Evolutionary conservation across 306 rosid species (phyloP).

Genomic region (Pyrus pyrifolia): DNA sequence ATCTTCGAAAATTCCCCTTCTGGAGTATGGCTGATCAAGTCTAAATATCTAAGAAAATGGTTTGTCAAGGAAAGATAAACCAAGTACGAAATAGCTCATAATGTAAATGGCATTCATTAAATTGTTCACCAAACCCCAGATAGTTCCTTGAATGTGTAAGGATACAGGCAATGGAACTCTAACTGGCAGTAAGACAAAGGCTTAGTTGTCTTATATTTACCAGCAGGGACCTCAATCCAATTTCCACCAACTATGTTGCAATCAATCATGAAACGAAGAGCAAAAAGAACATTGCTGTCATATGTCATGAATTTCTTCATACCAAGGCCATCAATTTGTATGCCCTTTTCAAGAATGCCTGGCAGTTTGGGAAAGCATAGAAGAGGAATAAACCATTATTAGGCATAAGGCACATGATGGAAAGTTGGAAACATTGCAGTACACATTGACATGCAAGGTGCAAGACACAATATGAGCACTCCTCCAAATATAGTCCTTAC

Average conservation of each 20-base stretch:
- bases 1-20: conserved; percentile 94
- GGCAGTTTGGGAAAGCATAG: conserved; percentile 23
- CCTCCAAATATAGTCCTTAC: not conserved
- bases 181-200: conserved; percentile 69
- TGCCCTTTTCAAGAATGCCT: conserved; percentile 96
- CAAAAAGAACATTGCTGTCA: conserved; percentile 98
- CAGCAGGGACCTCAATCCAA: conserved; percentile 89
- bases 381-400: not conserved
- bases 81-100: conserved; percentile 3
- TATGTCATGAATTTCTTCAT: conserved; percentile 86
- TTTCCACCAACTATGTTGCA: conserved; percentile 90
- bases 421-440: not conserved
- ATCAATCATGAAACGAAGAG: conserved; percentile 96
- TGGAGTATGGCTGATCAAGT: conserved; percentile 82
- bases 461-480: not conserved
- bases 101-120: not conserved
- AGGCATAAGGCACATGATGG: conserved; percentile 5
- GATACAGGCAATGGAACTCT: conserved; percentile 94
- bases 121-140: not conserved
- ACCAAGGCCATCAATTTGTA: conserved; percentile 85
- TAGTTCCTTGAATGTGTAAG: conserved; percentile 19
- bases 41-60: conserved; percentile 55
- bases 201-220: conserved; percentile 54
- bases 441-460: not conserved
- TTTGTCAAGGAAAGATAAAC: conserved; percentile 37